Conservation (phyloP, 768 basidiomycete genomes). For the button mushroom (Agaricus bisporus) region DNA sequence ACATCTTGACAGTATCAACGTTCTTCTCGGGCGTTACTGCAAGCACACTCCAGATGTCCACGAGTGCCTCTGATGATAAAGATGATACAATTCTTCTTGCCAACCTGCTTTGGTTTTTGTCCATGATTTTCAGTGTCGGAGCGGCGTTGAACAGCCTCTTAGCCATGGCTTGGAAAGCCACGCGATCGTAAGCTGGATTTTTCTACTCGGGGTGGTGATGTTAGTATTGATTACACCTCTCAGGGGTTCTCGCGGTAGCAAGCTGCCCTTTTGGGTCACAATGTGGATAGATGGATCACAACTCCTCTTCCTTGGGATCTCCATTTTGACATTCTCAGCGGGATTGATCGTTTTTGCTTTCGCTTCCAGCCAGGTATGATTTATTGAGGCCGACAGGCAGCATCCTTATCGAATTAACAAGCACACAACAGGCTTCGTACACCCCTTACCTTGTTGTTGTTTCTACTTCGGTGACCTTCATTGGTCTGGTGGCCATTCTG, state of each 20-base stretch:
- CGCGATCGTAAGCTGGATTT: slow-evolving; percentile 17
- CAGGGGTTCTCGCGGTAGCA: slow-evolving; percentile 4
- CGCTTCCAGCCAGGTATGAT: slow-evolving; percentile 1
- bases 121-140: slow-evolving; percentile 20
- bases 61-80: background rate
- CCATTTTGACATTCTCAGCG: slow-evolving; percentile 3
- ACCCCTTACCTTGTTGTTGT: slow-evolving; percentile 2
- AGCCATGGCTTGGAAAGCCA: slow-evolving; percentile 17
- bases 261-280: slow-evolving; percentile 3
- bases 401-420: background rate
- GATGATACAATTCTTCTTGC: slow-evolving; percentile 7
- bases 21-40: slow-evolving; percentile 27
- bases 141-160: slow-evolving; percentile 21
- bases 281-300: slow-evolving; percentile 6
- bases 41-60: slow-evolving; percentile 16
- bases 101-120: slow-evolving; percentile 19
- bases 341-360: slow-evolving; percentile 1
- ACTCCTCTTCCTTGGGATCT: slow-evolving; percentile 3
- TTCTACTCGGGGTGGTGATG: background rate
- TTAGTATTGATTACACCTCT: background rate
- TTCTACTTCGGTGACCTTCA: slow-evolving; percentile 5
- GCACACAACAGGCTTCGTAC: background rate
- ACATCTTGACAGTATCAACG: slow-evolving; percentile 17
- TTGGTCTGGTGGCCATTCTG: slow-evolving; percentile 2
- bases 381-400: too few relatives aligned